A percentile compares a stretch with the other conserved stretches of the same genome.
Conservation (phyloP, 1,284 basidiomycete species). For the Puccinia brachypodii region DNA sequence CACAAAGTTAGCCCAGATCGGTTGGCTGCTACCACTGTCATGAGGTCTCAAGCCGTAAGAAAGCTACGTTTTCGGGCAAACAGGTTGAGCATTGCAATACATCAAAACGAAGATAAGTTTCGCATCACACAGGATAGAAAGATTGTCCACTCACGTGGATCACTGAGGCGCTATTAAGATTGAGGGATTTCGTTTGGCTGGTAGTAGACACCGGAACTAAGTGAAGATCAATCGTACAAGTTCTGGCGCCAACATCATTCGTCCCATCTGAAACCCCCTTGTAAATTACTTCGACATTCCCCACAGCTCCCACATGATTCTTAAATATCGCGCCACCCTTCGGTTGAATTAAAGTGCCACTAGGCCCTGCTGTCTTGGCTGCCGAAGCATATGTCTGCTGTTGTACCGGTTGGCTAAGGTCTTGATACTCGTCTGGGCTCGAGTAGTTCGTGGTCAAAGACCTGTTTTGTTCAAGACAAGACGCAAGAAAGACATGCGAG, state of each 20-base stretch:
- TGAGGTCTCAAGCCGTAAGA: conserved; percentile 40
- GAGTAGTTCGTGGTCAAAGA: background rate
- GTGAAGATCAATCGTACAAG: conserved; percentile 39
- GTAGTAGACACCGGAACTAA: conserved; percentile 15
- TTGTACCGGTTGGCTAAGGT: no score
- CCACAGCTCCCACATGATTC: conserved; percentile 28
- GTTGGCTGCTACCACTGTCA: conserved; percentile 43
- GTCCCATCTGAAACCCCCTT: conserved; percentile 42
- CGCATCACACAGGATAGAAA: background rate
- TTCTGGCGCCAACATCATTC: conserved; percentile 32
- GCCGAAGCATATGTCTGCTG: background rate
- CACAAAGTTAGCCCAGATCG: conserved; percentile 39
- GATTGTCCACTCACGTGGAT: conserved; percentile 12
- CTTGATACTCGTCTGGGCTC: background rate
- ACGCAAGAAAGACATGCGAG: background rate
- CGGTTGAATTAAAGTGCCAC: conserved; percentile 30
- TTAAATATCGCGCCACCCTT: conserved; percentile 16
- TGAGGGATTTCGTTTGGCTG: background rate
- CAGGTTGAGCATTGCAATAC: background rate
- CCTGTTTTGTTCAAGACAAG: background rate
- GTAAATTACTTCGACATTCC: conserved; percentile 34
- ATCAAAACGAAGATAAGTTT: background rate
- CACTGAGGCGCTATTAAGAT: conserved; percentile 14
- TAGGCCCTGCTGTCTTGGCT: conserved; percentile 31
- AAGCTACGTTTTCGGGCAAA: background rate